A percentile compares a stretch with the other conserved stretches of the same genome.
These are phyloP conservation scores for Colletotrichum acutatum DNA, from an alignment of 2,329 filamentous ascomycete genomes.

Conservation along the genomic window DNA sequence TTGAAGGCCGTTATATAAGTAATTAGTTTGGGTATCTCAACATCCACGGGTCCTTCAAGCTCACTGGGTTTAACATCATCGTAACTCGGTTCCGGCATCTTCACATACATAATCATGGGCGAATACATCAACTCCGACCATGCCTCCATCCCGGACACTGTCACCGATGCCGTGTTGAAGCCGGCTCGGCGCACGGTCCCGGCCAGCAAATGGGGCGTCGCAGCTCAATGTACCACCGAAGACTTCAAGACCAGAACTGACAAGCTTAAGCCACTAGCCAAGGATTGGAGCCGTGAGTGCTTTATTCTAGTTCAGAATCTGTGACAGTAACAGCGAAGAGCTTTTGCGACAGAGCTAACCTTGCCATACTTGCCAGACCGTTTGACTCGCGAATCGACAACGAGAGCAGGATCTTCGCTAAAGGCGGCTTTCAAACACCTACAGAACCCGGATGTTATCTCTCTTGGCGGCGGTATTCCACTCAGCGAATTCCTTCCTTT, in stretches of 20 bases:
- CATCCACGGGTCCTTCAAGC: not conserved
- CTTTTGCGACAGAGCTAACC: not conserved
- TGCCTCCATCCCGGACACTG: not conserved
- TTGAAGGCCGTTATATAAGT: not conserved
- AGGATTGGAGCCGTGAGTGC: not conserved
- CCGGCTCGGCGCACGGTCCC: not conserved
- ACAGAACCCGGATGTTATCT: constrained; percentile 1
- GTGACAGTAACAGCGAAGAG: too few species aligned
- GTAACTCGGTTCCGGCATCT: too few species aligned
- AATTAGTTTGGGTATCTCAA: not conserved
- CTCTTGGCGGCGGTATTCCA: constrained; percentile 3
- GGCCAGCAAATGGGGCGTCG: not conserved
- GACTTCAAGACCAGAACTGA: not conserved
- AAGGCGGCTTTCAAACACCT: constrained; percentile 11
- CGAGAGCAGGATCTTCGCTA: not conserved
- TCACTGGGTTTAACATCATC: too few species aligned
- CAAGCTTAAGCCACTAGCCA: not conserved
- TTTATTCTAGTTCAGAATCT: not conserved
- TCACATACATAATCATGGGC: not conserved
- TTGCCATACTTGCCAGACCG: not conserved
- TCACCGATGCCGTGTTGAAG: not conserved
- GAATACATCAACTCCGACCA: not conserved
- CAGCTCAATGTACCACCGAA: constrained; percentile 1
- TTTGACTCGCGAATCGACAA: not conserved
- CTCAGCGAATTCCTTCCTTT: constrained; percentile 1